These are phyloP conservation scores for Diutina scorzettiae DNA, from an alignment of 1,139 yeast genomes.

Conservation along the genomic window DNA sequence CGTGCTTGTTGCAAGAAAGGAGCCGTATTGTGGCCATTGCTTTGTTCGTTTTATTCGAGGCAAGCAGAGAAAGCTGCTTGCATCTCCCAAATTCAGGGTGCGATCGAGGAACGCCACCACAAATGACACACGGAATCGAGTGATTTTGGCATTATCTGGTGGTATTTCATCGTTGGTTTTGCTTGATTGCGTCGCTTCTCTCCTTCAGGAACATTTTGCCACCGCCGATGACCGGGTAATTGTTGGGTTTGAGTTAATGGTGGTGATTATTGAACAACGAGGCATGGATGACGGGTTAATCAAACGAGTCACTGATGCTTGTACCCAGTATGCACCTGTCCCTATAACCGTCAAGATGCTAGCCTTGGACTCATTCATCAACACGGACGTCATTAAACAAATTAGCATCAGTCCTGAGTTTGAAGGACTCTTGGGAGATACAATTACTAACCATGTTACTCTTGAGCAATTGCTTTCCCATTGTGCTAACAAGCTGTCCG, in stretches of 20 bases:
- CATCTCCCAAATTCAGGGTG: constrained; percentile 46
- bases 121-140: constrained; percentile 22
- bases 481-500: constrained; percentile 37
- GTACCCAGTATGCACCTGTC: constrained; percentile 14
- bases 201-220: constrained; percentile 46
- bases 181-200: constrained; percentile 50
- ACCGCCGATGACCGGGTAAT: constrained; percentile 41
- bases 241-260: constrained; percentile 54
- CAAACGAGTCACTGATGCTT: constrained; percentile 11
- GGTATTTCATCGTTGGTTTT: constrained; percentile 58
- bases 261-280: constrained; percentile 31
- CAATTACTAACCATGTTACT: neutral
- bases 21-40: constrained; percentile 58
- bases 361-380: constrained; percentile 25
- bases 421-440: constrained; percentile 7
- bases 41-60: constrained; percentile 61
- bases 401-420: constrained; percentile 15
- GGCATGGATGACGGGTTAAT: constrained; percentile 10
- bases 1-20: constrained; percentile 50
- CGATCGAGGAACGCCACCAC: constrained; percentile 33
- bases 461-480: constrained; percentile 7
- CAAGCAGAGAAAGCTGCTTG: constrained; percentile 72
- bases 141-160: constrained; percentile 52
- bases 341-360: constrained; percentile 25
- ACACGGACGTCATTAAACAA: constrained; percentile 15